These are phyloP conservation scores for Penicillium occitanis DNA, from an alignment of 2,329 filamentous ascomycete genomes.

Conservation along the genomic window DNA sequence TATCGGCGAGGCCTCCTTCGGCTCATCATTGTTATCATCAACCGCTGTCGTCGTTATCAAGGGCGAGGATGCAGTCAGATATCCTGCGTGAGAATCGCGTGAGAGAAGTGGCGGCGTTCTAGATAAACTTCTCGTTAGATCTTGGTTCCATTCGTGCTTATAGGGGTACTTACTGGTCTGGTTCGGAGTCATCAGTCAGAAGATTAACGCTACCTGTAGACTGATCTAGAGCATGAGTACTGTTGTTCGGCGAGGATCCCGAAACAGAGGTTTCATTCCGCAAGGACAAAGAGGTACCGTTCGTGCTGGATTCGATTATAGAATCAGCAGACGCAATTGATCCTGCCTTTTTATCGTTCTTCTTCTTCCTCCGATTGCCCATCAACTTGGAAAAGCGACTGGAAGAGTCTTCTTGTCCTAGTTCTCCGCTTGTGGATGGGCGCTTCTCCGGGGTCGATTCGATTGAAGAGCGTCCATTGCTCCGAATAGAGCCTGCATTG, in stretches of 20 bases:
- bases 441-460: conserved; percentile 41
- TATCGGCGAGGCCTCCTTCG: conserved; percentile 21
- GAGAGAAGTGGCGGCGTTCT: conserved; percentile 52
- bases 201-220: conserved; percentile 29
- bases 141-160: neutral
- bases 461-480: conserved; percentile 40
- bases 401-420: conserved; percentile 33
- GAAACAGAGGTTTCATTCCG: conserved; percentile 28
- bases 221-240: conserved; percentile 25
- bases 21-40: conserved; percentile 38
- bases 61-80: conserved; percentile 68
- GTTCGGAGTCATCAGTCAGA: conserved; percentile 41
- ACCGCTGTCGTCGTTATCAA: conserved; percentile 59
- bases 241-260: conserved; percentile 29
- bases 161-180: conserved; percentile 39
- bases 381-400: conserved; percentile 55
- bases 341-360: conserved; percentile 32
- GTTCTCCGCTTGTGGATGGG: conserved; percentile 38
- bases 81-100: conserved; percentile 65
- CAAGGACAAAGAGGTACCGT: conserved; percentile 22
- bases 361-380: conserved; percentile 44
- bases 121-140: conserved; percentile 23
- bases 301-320: neutral
- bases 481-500: conserved; percentile 32
- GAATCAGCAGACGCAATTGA: conserved; percentile 16